Evolutionary conservation across 2,329 filamentous ascomycete species (phyloP), one percentile per base, ranked within the genome.

Genomic region (Davidsoniella neocaledoniae): DNA sequence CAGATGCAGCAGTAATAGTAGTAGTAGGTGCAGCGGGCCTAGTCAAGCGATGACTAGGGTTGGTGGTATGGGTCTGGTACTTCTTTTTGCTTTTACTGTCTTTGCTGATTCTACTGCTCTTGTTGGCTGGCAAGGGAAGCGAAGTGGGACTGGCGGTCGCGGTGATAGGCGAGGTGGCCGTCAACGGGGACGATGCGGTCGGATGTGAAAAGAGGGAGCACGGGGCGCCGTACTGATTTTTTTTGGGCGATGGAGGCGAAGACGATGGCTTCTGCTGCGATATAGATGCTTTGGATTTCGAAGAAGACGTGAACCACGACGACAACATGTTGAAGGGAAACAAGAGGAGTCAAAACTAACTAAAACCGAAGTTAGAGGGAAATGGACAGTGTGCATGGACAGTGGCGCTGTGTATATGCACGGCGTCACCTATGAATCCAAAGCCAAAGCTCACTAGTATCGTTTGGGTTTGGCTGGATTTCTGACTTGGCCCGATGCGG

Each of bases 1-100:
- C 21, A 21, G 4, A 21, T 21, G 21, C 21, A 21, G 21, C 21
- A 23, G 21, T 2, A 23, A 4, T 23, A 23, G 4, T 23, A 23
- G 21, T 23, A 37, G 23, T 41, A 37, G 23, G 38, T 29, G 21
- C 48, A 25, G 29, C 39, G 29, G 48, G 43, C 48, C 40, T 41
- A 52, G 42, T 38, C 40, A 42, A 29, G 23, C 37, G 50, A 40
- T 12, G 49, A 42, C 46, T 49, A 48, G 46, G 48, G 50, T 49
- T 52, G 26, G 29, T 46, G 26, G 29, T 46, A 26, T 42, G 23
- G 17, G 12, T 12, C 29, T 33, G 29, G 29, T 23, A 23, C 21
- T 23, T 23, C 21, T 23, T 23, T 23, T 23, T 23, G 21, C 21
- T 5, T 23, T 23, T 23, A 23, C 21, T 23, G 21, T 5, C 5